phyloP scores from a whole-genome alignment of 352 stramenopile genomes.

The Phytophthora syringae region DNA sequence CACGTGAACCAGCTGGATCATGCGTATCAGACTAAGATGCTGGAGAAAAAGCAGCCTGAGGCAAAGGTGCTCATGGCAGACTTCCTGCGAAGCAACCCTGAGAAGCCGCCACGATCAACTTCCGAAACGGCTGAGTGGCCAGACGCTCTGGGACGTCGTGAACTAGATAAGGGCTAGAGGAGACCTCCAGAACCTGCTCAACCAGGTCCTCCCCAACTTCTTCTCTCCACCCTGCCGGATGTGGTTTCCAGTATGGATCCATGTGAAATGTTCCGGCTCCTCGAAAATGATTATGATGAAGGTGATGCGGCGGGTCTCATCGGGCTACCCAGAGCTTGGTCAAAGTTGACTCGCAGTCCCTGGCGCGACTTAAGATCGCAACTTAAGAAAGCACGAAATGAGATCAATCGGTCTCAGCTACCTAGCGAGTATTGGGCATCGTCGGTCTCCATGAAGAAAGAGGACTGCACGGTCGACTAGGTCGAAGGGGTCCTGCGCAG shows the following conservation, averaged over 20 bases:
- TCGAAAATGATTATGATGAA: conserved; percentile 8
- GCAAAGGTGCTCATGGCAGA: conserved; percentile 16
- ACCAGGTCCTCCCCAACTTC: conserved; percentile 13
- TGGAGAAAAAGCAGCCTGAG: conserved; percentile 16
- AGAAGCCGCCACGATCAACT: background rate
- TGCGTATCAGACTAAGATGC: conserved; percentile 15
- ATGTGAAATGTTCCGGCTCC: conserved; percentile 8
- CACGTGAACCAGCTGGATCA: conserved; percentile 19
- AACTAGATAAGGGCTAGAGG: conserved; percentile 3
- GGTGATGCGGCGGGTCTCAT: background rate
- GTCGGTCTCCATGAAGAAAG: background rate
- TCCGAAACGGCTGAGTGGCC: background rate
- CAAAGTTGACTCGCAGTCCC: background rate
- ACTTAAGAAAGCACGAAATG: background rate
- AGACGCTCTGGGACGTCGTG: conserved; percentile 7
- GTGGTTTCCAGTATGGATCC: conserved; percentile 15
- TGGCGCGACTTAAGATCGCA: background rate
- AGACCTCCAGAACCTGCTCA: conserved; percentile 17
- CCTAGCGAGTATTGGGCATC: background rate
- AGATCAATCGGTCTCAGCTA: background rate
- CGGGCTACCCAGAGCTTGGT: background rate
- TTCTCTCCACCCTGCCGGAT: conserved; percentile 9
- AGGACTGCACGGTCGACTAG: background rate
- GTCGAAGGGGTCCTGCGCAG: background rate
- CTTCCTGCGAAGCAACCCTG: conserved; percentile 6